A percentile compares a stretch with the other conserved stretches of the same genome.
Conservation (phyloP, 2,329 filamentous ascomycete genomes). For the Diaporthe helianthi region DNA sequence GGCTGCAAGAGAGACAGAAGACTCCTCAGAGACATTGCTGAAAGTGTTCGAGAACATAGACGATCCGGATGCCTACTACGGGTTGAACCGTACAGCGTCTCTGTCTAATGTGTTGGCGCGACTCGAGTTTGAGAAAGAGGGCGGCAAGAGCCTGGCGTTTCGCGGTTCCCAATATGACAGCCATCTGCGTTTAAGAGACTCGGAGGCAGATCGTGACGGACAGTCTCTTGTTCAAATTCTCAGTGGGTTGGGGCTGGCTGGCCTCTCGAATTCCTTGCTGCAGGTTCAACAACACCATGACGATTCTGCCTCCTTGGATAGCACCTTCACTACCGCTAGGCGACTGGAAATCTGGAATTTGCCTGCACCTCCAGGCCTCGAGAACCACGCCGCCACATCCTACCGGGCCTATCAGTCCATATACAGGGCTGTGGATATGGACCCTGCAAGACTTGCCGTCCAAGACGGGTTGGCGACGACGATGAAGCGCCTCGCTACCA, state of each 20-base stretch:
- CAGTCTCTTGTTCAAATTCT: constrained; percentile 78
- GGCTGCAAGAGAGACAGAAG: constrained; percentile 51
- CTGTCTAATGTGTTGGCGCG: constrained; percentile 79
- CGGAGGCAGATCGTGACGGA: constrained; percentile 64
- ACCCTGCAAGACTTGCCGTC: constrained; percentile 62
- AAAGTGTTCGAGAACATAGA: constrained; percentile 90
- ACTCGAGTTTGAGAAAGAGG: constrained; percentile 88
- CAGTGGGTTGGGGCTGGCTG: constrained; percentile 81
- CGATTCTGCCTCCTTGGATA: constrained; percentile 67
- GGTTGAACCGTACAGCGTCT: constrained; percentile 79
- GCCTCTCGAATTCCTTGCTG: constrained; percentile 81
- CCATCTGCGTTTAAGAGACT: constrained; percentile 70
- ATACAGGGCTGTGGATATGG: constrained; percentile 67
- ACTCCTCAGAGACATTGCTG: constrained; percentile 74
- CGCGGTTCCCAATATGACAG: constrained; percentile 91
- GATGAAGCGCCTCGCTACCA: constrained; percentile 62
- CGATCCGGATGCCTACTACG: constrained; percentile 96
- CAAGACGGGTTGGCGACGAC: constrained; percentile 68
- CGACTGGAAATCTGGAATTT: constrained; percentile 93
- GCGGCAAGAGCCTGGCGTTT: constrained; percentile 86
- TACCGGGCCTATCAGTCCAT: constrained; percentile 85
- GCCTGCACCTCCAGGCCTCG: constrained; percentile 69
- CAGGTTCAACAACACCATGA: constrained; percentile 68
- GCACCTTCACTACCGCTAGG: constrained; percentile 79
- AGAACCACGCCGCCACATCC: constrained; percentile 71